Conservation (phyloP, 2,329 filamentous ascomycete species). For the Colletotrichum euphorbiae region DNA sequence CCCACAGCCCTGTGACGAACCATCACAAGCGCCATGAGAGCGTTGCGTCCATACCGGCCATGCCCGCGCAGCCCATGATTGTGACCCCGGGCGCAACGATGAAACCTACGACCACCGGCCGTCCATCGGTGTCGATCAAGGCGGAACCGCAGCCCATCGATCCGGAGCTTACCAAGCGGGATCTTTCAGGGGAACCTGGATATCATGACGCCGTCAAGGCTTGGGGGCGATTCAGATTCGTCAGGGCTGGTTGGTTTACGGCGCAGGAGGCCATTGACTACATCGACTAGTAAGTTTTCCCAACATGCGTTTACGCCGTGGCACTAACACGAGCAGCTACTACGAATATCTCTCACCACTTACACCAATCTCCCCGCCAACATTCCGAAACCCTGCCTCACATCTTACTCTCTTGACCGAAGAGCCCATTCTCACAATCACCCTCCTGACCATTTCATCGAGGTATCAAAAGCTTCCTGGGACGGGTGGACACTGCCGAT, state of each 20-base stretch:
- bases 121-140: conserved; percentile 35
- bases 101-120: conserved; percentile 17
- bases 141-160: conserved; percentile 58
- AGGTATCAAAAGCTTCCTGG: conserved; percentile 85
- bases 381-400: conserved; percentile 84
- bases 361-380: conserved; percentile 92
- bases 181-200: conserved; percentile 62
- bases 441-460: conserved; percentile 90
- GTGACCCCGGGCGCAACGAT: conserved; percentile 39
- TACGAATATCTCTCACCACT: conserved; percentile 91
- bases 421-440: conserved; percentile 92
- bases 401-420: conserved; percentile 86
- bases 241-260: conserved; percentile 97
- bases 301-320: not conserved
- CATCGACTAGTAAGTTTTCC: conserved; percentile 79
- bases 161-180: conserved; percentile 57
- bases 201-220: conserved; percentile 80
- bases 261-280: conserved; percentile 93
- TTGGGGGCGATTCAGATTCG: conserved; percentile 94
- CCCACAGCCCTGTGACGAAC: conserved; percentile 31
- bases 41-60: conserved; percentile 43
- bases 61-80: conserved; percentile 35
- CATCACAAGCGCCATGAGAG: conserved; percentile 49
- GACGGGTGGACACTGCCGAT: conserved; percentile 83
- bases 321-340: conserved; percentile 67